A percentile compares a stretch with the other conserved stretches of the same genome.
phyloP scores from a whole-genome alignment of 805 yeast species.

The Metschnikowia noctiluminum region DNA sequence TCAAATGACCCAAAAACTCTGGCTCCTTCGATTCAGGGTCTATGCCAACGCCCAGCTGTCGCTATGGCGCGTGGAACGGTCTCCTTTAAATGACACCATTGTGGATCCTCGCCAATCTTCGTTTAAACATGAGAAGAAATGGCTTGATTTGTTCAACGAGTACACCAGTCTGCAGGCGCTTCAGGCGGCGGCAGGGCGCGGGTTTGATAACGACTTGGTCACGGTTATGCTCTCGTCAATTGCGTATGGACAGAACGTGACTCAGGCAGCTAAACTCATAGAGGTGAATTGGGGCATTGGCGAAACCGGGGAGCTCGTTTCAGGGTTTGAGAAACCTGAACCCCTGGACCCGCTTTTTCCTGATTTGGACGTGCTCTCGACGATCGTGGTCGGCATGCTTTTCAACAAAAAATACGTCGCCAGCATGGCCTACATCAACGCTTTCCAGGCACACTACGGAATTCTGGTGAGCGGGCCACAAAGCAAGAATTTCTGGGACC shows the following conservation, averaged over 20 bases:
- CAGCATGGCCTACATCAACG: slow-evolving; percentile 33
- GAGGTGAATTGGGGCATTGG: slow-evolving; percentile 33
- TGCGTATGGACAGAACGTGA: slow-evolving; percentile 25
- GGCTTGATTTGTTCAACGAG: slow-evolving; percentile 25
- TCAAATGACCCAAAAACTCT: slow-evolving; percentile 30
- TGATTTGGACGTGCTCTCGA: slow-evolving; percentile 21
- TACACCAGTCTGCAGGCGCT: slow-evolving; percentile 10
- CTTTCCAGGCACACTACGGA: slow-evolving; percentile 31
- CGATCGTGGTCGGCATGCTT: slow-evolving; percentile 32
- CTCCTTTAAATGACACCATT: slow-evolving; percentile 18
- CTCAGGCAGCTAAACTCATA: slow-evolving; percentile 24
- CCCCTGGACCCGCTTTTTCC: slow-evolving; percentile 23
- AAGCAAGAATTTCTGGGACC: slow-evolving; percentile 34
- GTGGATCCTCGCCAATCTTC: slow-evolving; percentile 21
- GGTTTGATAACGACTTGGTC: slow-evolving; percentile 22
- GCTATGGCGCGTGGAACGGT: slow-evolving; percentile 27
- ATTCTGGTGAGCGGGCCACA: slow-evolving; percentile 17
- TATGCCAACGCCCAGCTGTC: slow-evolving; percentile 32
- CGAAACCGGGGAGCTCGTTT: slow-evolving; percentile 20
- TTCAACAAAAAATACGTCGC: slow-evolving; percentile 30
- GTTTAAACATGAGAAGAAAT: slow-evolving; percentile 19
- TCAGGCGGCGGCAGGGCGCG: slow-evolving; percentile 5
- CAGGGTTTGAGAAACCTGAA: slow-evolving; percentile 4
- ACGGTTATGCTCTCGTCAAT: slow-evolving; percentile 31
- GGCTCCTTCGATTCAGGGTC: slow-evolving; percentile 34